Percentiles rank a stretch among this genome's conserved stretches.
Evolutionary conservation across 768 basidiomycete species (phyloP).

Genomic region (Hysterangium stoloniferum): DNA sequence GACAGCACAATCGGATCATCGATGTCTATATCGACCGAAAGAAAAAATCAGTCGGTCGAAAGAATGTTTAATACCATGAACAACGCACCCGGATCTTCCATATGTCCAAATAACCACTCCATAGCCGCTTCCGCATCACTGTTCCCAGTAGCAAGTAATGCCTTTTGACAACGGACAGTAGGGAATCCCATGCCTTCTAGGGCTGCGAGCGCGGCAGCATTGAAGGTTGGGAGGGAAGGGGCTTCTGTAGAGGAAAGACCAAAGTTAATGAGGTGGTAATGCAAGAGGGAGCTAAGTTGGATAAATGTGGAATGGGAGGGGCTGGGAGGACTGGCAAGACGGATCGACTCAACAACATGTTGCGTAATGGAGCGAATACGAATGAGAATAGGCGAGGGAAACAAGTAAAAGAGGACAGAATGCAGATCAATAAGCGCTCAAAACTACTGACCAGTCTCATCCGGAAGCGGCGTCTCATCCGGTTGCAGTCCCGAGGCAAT

Average conservation of each 20-base stretch:
- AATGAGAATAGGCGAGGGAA: background rate
- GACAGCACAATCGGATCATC: slow-evolving; percentile 57
- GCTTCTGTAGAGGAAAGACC: slow-evolving; percentile 20
- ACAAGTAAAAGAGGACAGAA: slow-evolving; percentile 1
- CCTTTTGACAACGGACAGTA: slow-evolving; percentile 75
- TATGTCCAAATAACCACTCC: slow-evolving; percentile 93
- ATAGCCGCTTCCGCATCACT: slow-evolving; percentile 73
- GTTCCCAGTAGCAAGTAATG: slow-evolving; percentile 81
- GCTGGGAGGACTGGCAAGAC: background rate
- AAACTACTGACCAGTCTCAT: slow-evolving; percentile 31
- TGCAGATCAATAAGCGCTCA: slow-evolving; percentile 13
- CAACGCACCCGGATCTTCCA: slow-evolving; percentile 81
- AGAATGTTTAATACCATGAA: background rate
- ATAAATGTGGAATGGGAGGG: background rate
- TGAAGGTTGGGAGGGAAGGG: slow-evolving; percentile 52
- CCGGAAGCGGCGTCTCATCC: slow-evolving; percentile 62
- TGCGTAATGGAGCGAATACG: no score
- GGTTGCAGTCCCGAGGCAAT: slow-evolving; percentile 63
- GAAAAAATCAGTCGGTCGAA: no score
- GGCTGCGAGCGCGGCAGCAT: slow-evolving; percentile 64
- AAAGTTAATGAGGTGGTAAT: background rate
- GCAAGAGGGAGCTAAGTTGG: background rate
- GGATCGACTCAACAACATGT: no score
- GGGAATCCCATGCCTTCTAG: slow-evolving; percentile 93
- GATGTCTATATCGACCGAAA: slow-evolving; percentile 50